These are phyloP conservation scores for Lactarius indigo DNA, from an alignment of 768 basidiomycete species.

Conservation along the genomic window DNA sequence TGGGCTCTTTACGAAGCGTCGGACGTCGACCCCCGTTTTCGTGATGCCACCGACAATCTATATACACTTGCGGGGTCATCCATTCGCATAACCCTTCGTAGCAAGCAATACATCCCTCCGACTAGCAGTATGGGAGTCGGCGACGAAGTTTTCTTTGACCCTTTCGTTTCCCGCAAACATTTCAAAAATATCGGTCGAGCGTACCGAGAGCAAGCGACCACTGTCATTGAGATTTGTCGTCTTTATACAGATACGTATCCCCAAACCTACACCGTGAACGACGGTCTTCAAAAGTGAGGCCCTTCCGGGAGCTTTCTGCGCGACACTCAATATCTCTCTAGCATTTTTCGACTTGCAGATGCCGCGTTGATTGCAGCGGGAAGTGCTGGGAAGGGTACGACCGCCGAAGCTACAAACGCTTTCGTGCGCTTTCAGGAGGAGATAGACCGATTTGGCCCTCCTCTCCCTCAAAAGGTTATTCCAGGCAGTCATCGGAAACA, in stretches of 20 bases:
- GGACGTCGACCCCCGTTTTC: not conserved
- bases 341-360: not conserved
- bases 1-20: not conserved
- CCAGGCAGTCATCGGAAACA: not conserved
- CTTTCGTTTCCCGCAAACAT: not conserved
- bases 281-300: not conserved
- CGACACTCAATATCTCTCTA: not conserved
- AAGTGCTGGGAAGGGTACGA: not conserved
- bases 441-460: not conserved
- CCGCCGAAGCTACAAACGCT: not conserved
- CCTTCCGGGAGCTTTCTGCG: not conserved
- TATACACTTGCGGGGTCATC: not conserved
- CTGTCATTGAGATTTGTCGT: slow-evolving; percentile 2
- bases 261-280: not conserved
- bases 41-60: not conserved
- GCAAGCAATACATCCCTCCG: not conserved
- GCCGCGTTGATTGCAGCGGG: not conserved
- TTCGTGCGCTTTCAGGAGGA: not conserved
- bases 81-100: not conserved
- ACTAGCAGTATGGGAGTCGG: not conserved
- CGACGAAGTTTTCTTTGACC: not conserved
- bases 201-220: not conserved
- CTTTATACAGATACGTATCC: not conserved
- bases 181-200: not conserved
- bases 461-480: not conserved